Base-by-base conservation (phyloP, 768 basidiomycete species). In the Mycena vulgaris region DNA sequence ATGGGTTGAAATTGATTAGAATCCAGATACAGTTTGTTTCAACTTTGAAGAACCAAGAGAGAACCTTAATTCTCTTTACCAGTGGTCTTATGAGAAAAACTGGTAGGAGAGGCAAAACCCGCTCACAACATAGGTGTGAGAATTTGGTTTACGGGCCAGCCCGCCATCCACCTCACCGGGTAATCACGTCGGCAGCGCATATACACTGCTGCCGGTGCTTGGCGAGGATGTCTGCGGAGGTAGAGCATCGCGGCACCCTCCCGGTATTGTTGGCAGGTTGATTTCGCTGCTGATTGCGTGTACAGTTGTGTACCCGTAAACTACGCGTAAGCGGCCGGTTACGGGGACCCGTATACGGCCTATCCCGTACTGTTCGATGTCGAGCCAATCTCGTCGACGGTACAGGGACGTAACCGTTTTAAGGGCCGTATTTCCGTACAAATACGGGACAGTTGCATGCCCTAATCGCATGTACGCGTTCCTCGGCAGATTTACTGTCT, bases 21-120 rank as follows among this genome's bases (percentile, higher is more conserved):
- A 40, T 13, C 48, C 48, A 47, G 45, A 47, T 47, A 5, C 45
- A 23, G 45, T n/a, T 47, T 47, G 45, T 47, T 47, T 47, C 48
- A 49, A 49, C 23, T 49, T 49, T 49, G 48, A 49, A 49, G 48
- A 49, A 28, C 23, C 48, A 49, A 49, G 51, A 52, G 51, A 23
- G 51, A 52, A 52, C 51, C 27, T 52, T 52, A 28, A 52, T 52
- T 52, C 6, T 52, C 16, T 52, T 52, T 52, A 19, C 51, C 51
- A 52, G 51, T 52, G 51, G 51, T 31, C 51, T 30, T 52, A 52
- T 52, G 51, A 52, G 51, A 31, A 52, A 52, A 52, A 52, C 30
- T 52, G 28, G 51, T 31, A 31, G 14, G 48, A 49, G 25, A 49
- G 28, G 14, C 51, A 30, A 52, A 52, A 52, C 51, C 28, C 30